Evolutionary conservation across 2,329 filamentous ascomycete genomes (phyloP).

Genomic region (Pseudogymnoascus sp.): DNA sequence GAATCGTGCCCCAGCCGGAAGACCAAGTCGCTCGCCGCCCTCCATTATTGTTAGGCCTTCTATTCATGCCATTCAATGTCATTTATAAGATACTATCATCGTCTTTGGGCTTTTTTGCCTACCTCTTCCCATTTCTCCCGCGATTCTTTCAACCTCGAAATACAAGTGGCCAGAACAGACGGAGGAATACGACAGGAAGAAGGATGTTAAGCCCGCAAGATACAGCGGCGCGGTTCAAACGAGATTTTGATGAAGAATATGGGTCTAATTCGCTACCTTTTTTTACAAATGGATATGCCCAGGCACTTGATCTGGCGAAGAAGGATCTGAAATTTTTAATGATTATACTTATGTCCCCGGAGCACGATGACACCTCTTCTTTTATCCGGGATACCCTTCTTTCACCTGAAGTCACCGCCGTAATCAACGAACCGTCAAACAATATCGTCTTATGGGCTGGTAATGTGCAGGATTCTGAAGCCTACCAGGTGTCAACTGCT

Average conservation of each 20-base stretch:
- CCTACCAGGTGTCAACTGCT: constrained; percentile 83
- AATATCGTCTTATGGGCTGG: constrained; percentile 88
- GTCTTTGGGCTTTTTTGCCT: constrained; percentile 63
- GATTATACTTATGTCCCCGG: constrained; percentile 80
- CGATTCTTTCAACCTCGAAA: constrained; percentile 48
- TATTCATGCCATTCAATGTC: constrained; percentile 74
- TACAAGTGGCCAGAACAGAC: constrained; percentile 45
- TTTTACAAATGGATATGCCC: constrained; percentile 81
- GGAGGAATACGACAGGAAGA: constrained; percentile 57
- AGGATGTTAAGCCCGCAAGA: constrained; percentile 76
- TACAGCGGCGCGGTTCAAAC: constrained; percentile 76
- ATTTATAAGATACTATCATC: constrained; percentile 64
- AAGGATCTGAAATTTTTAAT: constrained; percentile 83
- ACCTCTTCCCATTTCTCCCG: constrained; percentile 73
- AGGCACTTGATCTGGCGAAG: constrained; percentile 84
- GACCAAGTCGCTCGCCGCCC: constrained; percentile 57
- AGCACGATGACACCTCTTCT: constrained; percentile 81
- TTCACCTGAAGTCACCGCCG: constrained; percentile 61
- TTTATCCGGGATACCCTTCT: constrained; percentile 81
- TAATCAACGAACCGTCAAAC: constrained; percentile 64
- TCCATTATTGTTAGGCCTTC: constrained; percentile 64
- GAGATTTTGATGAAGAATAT: constrained; percentile 93
- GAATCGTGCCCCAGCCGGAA: constrained; percentile 70
- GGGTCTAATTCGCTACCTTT: constrained; percentile 65
- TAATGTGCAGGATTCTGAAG: constrained; percentile 85